These are phyloP conservation scores for Rhexocercosporidium sp. DNA, from an alignment of 2,329 filamentous ascomycete species.

Conservation along the genomic window DNA sequence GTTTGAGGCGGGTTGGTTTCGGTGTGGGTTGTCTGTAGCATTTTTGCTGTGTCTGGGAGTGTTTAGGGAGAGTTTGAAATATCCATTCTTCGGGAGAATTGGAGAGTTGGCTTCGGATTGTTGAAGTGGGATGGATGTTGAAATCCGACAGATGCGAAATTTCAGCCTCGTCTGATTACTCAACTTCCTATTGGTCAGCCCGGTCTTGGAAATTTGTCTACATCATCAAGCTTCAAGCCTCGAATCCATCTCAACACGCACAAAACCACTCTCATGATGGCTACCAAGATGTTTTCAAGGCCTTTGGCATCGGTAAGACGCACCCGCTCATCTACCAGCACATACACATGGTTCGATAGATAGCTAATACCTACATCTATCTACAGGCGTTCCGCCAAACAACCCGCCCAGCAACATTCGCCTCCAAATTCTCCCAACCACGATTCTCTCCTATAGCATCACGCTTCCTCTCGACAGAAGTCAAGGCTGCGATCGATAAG, in stretches of 20 bases:
- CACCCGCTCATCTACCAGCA: no score
- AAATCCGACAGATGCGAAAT: neutral
- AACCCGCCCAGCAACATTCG: slow-evolving; percentile 18
- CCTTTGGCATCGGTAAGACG: slow-evolving; percentile 38
- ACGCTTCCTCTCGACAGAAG: slow-evolving; percentile 81
- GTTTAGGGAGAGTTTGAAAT: neutral
- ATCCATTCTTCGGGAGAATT: neutral
- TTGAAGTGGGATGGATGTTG: neutral
- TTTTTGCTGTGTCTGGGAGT: slow-evolving; percentile 15
- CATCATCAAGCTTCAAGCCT: slow-evolving; percentile 11
- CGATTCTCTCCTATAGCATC: slow-evolving; percentile 33
- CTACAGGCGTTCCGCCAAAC: slow-evolving; percentile 48
- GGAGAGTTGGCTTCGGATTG: neutral
- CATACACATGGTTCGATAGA: slow-evolving; percentile 21
- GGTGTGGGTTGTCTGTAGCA: slow-evolving; percentile 30
- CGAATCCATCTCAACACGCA: neutral
- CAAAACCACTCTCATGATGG: slow-evolving; percentile 2
- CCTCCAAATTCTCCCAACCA: slow-evolving; percentile 21
- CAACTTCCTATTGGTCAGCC: slow-evolving; percentile 38
- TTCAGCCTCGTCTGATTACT: slow-evolving; percentile 35
- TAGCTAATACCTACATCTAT: slow-evolving; percentile 19
- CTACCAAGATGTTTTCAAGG: slow-evolving; percentile 37
- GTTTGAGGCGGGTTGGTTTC: slow-evolving; percentile 22
- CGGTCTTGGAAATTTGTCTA: neutral
- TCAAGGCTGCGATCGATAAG: slow-evolving; percentile 84